Evolutionary conservation across 2,329 filamentous ascomycete species (phyloP), one percentile per base, ranked within the genome.

Genomic region (Fusarium sublunatum): DNA sequence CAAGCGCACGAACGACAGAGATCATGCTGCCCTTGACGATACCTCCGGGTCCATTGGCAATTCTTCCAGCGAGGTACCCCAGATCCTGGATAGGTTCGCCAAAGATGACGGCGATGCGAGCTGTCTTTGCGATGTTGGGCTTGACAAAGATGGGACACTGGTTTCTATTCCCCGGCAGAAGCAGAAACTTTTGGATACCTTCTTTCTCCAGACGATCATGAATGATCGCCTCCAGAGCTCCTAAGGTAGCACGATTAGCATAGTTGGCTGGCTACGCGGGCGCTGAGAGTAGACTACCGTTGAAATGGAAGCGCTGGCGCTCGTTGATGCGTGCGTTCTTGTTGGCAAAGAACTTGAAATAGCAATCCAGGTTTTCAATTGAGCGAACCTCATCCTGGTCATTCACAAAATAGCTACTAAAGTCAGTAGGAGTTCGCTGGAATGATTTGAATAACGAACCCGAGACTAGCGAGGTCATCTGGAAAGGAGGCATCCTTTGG

Each of bases 311-410:
- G 15, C 89, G 84, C 69, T 92, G 91, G 19, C 89, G 81, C 36
- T 89, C 84, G 74, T 97, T 97, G 77, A 89, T 83, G 34, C 92
- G 88, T n/a, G 85, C 80, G 74, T 92, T 93, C 67, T 86, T 88
- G 73, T 85, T 89, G 49, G 91, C 76, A 73, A 87, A 89, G 81
- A 84, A 97, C 67, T 91, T 85, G 80, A 92, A 96, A 72, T 88
- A 89, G 64, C 84, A 80, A 26, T 89, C 82, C 0, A 90, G 88
- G 32, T 92, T 79, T 22, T 84, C 79, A 51, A 91, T 88, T 59
- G 82, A 88, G 43, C 91, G 88, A 60, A 97, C 85, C 70, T 94
- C 87, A 66, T 94, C 91, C 0, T 87, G 76, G 0, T 88, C 82
- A 67, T 91, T 93, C 77, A 96, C 77, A 73, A 91, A 93, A 76